Evolutionary conservation across 192 early-diverging fungal species (phyloP).

Genomic region (Coemansia sp.): DNA sequence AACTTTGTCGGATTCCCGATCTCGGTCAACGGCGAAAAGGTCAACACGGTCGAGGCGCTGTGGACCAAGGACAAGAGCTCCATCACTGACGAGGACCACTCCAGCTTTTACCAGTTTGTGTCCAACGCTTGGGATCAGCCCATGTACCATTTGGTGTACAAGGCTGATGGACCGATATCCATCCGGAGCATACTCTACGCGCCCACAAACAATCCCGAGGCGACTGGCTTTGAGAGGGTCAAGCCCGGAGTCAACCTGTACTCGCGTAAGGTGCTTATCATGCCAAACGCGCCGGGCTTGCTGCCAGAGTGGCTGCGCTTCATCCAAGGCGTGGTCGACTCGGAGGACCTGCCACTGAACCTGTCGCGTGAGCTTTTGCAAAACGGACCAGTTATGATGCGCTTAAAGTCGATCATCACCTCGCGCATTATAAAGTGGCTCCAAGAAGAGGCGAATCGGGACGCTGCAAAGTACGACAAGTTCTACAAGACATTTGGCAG

Average conservation of each 20-base stretch:
- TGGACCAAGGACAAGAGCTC: constrained; percentile 84
- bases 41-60: constrained; percentile 92
- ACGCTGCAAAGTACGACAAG: constrained; percentile 60
- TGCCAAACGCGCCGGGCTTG: constrained; percentile 83
- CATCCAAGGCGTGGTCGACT: constrained; percentile 90
- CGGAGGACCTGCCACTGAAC: constrained; percentile 96
- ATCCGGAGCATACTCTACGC: constrained; percentile 87
- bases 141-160: constrained; percentile 83
- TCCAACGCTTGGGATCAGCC: constrained; percentile 70
- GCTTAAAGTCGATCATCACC: constrained; percentile 85
- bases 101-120: constrained; percentile 83
- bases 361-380: constrained; percentile 98
- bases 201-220: constrained; percentile 62
- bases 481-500: constrained; percentile 76
- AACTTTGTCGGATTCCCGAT: constrained; percentile 99
- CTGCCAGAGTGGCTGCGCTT: constrained; percentile 90
- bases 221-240: constrained; percentile 54
- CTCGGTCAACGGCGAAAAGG: constrained; percentile 71
- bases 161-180: constrained; percentile 90
- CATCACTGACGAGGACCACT: constrained; percentile 79
- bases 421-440: constrained; percentile 90
- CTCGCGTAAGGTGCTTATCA: constrained; percentile 96
- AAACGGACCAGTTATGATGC: constrained; percentile 72
- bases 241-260: constrained; percentile 86
- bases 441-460: constrained; percentile 58